Percentiles rank a stretch among this genome's conserved stretches.
These are phyloP conservation scores for Hydrangea macrophylla DNA, from an alignment of 148 eudicot species.

Conservation along the genomic window DNA sequence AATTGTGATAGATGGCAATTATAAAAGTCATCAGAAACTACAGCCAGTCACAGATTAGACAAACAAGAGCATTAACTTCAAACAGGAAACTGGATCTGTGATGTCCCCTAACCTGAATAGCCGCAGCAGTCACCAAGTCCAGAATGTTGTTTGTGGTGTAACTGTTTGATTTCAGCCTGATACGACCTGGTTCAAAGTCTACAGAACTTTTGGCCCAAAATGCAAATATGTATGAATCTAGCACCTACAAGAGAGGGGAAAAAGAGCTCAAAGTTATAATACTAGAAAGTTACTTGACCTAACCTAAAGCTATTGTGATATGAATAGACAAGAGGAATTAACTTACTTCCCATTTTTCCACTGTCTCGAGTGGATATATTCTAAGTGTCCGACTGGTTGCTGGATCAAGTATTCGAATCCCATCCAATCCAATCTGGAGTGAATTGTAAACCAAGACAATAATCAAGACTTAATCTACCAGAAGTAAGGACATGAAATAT, in stretches of 20 bases:
- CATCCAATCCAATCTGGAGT: slow-evolving; percentile 86
- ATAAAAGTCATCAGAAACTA: background rate
- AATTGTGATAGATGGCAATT: background rate
- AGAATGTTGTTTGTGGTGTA: slow-evolving; percentile 79
- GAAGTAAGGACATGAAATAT: background rate
- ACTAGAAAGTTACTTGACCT: background rate
- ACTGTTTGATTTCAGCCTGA: slow-evolving; percentile 79
- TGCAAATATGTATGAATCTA: slow-evolving; percentile 84
- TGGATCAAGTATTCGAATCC: slow-evolving; percentile 82
- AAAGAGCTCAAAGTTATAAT: slow-evolving; percentile 2
- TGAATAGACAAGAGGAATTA: slow-evolving; percentile 2
- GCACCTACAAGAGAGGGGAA: slow-evolving; percentile 40
- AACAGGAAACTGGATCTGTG: background rate
- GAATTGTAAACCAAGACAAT: background rate
- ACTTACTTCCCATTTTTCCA: slow-evolving; percentile 79
- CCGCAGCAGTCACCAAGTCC: slow-evolving; percentile 86
- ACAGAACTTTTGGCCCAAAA: slow-evolving; percentile 83
- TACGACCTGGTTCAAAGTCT: slow-evolving; percentile 68
- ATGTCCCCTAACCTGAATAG: slow-evolving; percentile 61
- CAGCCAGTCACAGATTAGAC: background rate
- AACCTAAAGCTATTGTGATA: background rate
- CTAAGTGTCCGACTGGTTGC: slow-evolving; percentile 64
- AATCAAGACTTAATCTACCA: background rate
- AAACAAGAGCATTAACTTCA: background rate
- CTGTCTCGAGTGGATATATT: slow-evolving; percentile 74